Base-by-base conservation (phyloP, 2,329 filamentous ascomycete species). In the Alternaria sp. region DNA sequence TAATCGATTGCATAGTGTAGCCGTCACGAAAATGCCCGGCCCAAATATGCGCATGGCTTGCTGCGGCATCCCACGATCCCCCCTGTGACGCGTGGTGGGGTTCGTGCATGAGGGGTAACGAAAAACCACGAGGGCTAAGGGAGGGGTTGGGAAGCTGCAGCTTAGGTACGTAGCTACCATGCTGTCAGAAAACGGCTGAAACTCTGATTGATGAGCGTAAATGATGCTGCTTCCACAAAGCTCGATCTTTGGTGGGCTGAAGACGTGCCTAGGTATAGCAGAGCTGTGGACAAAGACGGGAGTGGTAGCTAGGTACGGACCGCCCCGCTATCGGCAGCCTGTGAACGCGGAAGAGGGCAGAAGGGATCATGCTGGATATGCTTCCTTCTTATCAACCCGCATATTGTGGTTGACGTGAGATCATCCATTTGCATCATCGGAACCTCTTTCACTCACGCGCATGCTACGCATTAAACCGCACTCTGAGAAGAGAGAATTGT, bases 351-450 rank as follows among this genome's bases (percentile, higher is more conserved):
- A 28, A 44, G 53, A 44, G 15, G 9, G 14, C 6, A 28, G 58
- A 61, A 61, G 50, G 62, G 62, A 64, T 61, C n/a, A 64, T 64
- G 62, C 62, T 55, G 23, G 53, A 44, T 55, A 44, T 28, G 49
- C 12, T 53, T 41, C 5, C 49, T 23, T 53, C 28, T 25, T 41
- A n/a, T 12, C 30, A 9, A 18, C 20, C 28, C 20, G 30, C 30
- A 41, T 18, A 25, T 53, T 5, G 14, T 18, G 20, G 8, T 14
- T 23, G 18, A n/a, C 49, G 37, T 41, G 37, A 41, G n/a, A 41
- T 41, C 37, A 41, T 41, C 37, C 37, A 11, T 41, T 41, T 10
- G 37, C 37, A 41, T 41, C 37, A 18, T 41, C 37, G n/a, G 37
- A 41, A 41, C 37, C 37, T 41, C 37, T 18, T 41, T 41, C 37